phyloP scores from a whole-genome alignment of 1,139 yeast genomes.

The Debaryomyces fabryi region DNA sequence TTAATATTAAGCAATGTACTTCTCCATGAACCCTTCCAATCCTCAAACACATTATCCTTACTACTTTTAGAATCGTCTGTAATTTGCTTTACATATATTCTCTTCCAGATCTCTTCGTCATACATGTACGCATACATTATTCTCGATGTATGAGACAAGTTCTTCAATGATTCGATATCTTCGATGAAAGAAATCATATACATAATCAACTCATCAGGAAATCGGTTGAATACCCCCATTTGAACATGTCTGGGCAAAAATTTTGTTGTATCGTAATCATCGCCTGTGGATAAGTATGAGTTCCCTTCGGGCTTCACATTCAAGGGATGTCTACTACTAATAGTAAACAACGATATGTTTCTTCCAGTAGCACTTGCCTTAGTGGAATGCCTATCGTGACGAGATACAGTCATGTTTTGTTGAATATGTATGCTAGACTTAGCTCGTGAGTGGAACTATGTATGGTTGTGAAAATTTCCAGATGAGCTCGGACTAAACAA shows the following conservation, averaged over 20 bases:
- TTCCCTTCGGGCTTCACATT: slow-evolving; percentile 80
- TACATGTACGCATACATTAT: slow-evolving; percentile 70
- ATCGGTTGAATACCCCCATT: slow-evolving; percentile 55
- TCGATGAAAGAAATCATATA: slow-evolving; percentile 49
- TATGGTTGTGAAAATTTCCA: slow-evolving; percentile 9
- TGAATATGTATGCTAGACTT: neutral
- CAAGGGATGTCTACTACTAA: slow-evolving; percentile 59
- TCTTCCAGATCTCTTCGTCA: slow-evolving; percentile 82
- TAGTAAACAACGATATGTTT: slow-evolving; percentile 25
- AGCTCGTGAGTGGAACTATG: neutral
- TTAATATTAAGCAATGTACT: slow-evolving; percentile 52
- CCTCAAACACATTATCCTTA: neutral
- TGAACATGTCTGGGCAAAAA: slow-evolving; percentile 27
- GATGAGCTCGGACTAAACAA: slow-evolving; percentile 3
- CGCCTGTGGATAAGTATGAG: slow-evolving; percentile 31
- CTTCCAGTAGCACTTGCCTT: slow-evolving; percentile 18
- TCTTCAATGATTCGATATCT: slow-evolving; percentile 47
- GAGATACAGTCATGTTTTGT: neutral
- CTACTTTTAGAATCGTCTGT: slow-evolving; percentile 12
- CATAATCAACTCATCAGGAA: slow-evolving; percentile 64
- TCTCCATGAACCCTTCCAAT: slow-evolving; percentile 84
- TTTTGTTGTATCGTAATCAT: slow-evolving; percentile 19
- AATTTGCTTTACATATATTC: slow-evolving; percentile 40
- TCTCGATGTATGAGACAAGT: slow-evolving; percentile 60
- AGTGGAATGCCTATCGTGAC: slow-evolving; percentile 1